Conservation (phyloP, 768 basidiomycete species). For the Leccinum disarticulatum region DNA sequence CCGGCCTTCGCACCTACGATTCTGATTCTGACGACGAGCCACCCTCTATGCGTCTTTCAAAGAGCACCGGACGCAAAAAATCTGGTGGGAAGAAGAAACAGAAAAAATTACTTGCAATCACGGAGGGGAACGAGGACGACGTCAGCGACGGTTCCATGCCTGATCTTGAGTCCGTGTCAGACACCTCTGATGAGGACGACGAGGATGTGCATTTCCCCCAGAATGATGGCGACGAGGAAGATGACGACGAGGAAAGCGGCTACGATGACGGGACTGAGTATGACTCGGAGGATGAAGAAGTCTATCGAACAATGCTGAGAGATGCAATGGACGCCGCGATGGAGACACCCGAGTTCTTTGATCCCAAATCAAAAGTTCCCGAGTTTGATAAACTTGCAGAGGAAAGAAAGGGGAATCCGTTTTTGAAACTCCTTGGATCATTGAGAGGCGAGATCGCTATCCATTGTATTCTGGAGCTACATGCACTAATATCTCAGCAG, state of each 20-base stretch:
- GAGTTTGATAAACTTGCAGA: slow-evolving; percentile 45
- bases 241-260: slow-evolving; percentile 35
- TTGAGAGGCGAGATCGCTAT: slow-evolving; percentile 54
- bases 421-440: slow-evolving; percentile 73
- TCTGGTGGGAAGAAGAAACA: slow-evolving; percentile 25
- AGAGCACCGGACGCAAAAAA: slow-evolving; percentile 19
- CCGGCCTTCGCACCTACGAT: slow-evolving; percentile 17
- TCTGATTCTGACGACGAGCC: slow-evolving; percentile 31
- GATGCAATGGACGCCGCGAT: slow-evolving; percentile 74
- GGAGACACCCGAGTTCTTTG: slow-evolving; percentile 56
- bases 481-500: slow-evolving; percentile 34
- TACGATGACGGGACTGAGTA: slow-evolving; percentile 46
- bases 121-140: slow-evolving; percentile 39
- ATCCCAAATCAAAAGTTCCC: slow-evolving; percentile 46
- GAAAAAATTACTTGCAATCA: slow-evolving; percentile 49
- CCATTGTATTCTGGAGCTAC: background rate
- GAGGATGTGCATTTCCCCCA: slow-evolving; percentile 34
- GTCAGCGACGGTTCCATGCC: slow-evolving; percentile 63
- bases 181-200: slow-evolving; percentile 47
- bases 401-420: slow-evolving; percentile 68
- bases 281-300: slow-evolving; percentile 70
- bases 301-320: slow-evolving; percentile 55
- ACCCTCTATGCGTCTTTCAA: slow-evolving; percentile 7
- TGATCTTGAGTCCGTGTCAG: slow-evolving; percentile 62
- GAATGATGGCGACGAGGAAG: slow-evolving; percentile 33